These are phyloP conservation scores for Nidula microcarpa DNA, from an alignment of 768 basidiomycete genomes.

Conservation along the genomic window DNA sequence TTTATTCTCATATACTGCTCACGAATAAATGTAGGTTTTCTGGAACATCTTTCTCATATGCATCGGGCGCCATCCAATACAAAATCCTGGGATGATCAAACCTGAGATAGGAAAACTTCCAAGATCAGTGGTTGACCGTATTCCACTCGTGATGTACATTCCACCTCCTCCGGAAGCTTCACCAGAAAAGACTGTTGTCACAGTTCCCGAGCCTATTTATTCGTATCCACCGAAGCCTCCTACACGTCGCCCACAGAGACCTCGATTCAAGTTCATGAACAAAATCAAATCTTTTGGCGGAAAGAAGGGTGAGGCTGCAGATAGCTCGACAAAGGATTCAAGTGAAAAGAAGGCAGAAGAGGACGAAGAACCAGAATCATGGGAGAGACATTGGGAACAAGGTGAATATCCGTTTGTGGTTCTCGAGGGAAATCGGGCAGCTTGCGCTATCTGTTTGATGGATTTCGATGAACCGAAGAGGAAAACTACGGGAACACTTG, in stretches of 20 bases:
- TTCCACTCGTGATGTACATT: slow-evolving; percentile 84
- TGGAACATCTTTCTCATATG: slow-evolving; percentile 80
- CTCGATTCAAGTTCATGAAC: slow-evolving; percentile 54
- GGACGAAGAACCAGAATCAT: slow-evolving; percentile 39
- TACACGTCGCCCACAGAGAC: slow-evolving; percentile 23
- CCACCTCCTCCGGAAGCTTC: slow-evolving; percentile 65
- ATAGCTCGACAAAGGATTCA: slow-evolving; percentile 4
- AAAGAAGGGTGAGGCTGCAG: slow-evolving; percentile 13
- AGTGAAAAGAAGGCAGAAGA: slow-evolving; percentile 12
- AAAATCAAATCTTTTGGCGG: slow-evolving; percentile 16
- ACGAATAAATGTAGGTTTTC: slow-evolving; percentile 42
- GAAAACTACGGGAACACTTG: slow-evolving; percentile 11
- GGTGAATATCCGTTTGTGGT: slow-evolving; percentile 79
- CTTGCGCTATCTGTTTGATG: slow-evolving; percentile 81
- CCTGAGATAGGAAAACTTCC: slow-evolving; percentile 78
- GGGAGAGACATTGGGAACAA: slow-evolving; percentile 80
- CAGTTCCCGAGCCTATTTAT: slow-evolving; percentile 48
- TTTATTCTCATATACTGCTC: not conserved
- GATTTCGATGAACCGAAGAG: slow-evolving; percentile 76
- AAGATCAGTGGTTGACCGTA: slow-evolving; percentile 67
- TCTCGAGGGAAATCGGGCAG: slow-evolving; percentile 78
- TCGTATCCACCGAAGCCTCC: slow-evolving; percentile 57
- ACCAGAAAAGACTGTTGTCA: slow-evolving; percentile 22
- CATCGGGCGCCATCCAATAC: slow-evolving; percentile 76
- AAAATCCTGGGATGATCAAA: slow-evolving; percentile 68